A percentile compares a stretch with the other conserved stretches of the same genome.
phyloP scores from a whole-genome alignment of 1,284 basidiomycete genomes.

The Uromyces viciae-fabae region DNA sequence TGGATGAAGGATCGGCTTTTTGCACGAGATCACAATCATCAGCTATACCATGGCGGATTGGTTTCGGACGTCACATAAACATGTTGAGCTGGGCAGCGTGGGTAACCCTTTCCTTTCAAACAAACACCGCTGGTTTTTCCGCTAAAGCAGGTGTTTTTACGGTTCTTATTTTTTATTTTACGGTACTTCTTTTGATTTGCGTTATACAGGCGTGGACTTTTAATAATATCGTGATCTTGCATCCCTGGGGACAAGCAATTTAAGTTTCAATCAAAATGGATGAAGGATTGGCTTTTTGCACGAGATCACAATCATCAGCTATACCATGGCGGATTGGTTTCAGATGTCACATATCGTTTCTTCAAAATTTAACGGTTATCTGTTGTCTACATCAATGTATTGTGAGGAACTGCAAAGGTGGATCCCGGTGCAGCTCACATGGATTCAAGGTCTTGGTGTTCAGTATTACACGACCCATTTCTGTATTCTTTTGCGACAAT shows the following conservation, averaged over 20 bases:
- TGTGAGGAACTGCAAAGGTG: neutral
- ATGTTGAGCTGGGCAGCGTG: too few relatives aligned
- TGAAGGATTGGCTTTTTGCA: neutral
- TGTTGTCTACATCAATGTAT: constrained; percentile 14
- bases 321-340: neutral
- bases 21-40: too few relatives aligned
- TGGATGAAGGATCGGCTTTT: neutral
- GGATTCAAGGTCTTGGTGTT: neutral
- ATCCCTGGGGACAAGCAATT: neutral
- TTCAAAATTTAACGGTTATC: neutral
- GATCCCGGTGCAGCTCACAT: constrained; percentile 18
- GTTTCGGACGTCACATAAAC: too few relatives aligned
- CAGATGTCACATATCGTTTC: constrained; percentile 1
- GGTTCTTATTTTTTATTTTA: too few relatives aligned
- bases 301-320: neutral
- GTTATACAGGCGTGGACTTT: neutral
- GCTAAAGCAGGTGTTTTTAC: too few relatives aligned
- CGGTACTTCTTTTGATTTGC: too few relatives aligned
- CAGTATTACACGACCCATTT: neutral
- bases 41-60: too few relatives aligned
- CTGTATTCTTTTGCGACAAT: neutral
- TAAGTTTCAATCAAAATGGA: neutral
- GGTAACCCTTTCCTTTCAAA: too few relatives aligned
- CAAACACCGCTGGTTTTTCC: too few relatives aligned
- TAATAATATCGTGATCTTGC: neutral